Percentiles rank a stretch among this genome's conserved stretches.
Conservation (phyloP, 2,329 filamentous ascomycete species). For the Colletotrichum orbiculare region DNA sequence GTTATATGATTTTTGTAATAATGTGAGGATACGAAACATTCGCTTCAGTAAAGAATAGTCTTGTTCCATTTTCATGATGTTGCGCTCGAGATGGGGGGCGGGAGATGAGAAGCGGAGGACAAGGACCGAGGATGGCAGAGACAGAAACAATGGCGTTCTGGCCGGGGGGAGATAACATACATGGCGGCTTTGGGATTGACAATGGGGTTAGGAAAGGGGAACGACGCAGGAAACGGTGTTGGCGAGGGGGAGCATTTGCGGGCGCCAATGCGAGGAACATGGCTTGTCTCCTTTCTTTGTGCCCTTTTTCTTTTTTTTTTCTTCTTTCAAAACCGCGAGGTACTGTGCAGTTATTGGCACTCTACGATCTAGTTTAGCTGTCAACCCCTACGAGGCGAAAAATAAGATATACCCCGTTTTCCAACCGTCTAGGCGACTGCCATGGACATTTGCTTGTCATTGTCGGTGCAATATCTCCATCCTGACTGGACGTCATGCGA, state of each 20-base stretch:
- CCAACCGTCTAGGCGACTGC: not conserved
- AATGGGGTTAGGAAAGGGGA: too few species aligned
- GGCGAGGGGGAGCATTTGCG: constrained; percentile 22
- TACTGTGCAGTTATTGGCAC: too few species aligned
- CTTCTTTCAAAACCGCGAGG: not conserved
- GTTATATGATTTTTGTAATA: constrained; percentile 29
- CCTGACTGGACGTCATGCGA: too few species aligned
- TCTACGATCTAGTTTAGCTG: too few species aligned
- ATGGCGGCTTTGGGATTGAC: too few species aligned
- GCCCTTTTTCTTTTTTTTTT: not conserved
- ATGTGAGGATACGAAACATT: constrained; percentile 31
- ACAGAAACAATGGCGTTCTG: not conserved
- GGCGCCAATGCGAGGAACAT: constrained; percentile 22
- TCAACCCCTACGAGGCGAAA: not conserved
- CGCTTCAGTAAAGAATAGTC: constrained; percentile 31
- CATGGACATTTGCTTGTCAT: too few species aligned
- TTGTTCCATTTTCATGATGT: constrained; percentile 1
- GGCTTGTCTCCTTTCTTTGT: constrained; percentile 7
- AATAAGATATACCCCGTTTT: not conserved
- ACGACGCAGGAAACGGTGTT: not conserved
- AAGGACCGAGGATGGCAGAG: not conserved
- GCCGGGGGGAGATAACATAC: not conserved
- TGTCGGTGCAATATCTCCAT: too few species aligned
- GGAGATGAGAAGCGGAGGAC: not conserved
- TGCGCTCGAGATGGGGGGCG: not conserved